Evolutionary conservation across 257 asterid genomes (phyloP), one percentile per base, ranked within the genome.

Genomic region (Solanum piurae): DNA sequence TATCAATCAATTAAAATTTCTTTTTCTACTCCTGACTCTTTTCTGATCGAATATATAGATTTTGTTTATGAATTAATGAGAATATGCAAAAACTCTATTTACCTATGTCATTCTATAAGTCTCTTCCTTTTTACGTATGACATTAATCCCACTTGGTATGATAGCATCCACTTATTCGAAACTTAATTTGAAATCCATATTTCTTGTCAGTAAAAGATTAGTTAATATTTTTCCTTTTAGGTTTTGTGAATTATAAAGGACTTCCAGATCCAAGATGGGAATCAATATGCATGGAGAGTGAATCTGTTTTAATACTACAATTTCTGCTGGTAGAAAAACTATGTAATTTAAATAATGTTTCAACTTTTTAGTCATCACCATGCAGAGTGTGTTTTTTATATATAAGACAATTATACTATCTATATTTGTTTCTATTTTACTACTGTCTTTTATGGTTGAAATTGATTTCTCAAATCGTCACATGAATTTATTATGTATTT

Each of bases 191-290:
- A 60, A 20, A 60, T 6, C 1, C 69, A 60, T 60, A 60, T 60
- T 60, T 60, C 6, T 60, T n/a, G 0, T 23, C 69, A 23, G 1
- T 9, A 60, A 20, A 73, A 36, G 1, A 9, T 23, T 36, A 34
- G 3, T n/a, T 77, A 29, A 14, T 21, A 2, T 4, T 25, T 38
- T 27, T 12, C 13, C 6, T 40, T 77, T 76, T 76, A 23, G n/a
- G 23, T 13, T 77, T 25, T 76, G 29, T 72, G 21, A 76, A 38
- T n/a, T 38, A 77, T 76, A 77, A n/a, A 77, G 84, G 84, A 38
- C 16, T 27, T 79, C 23, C 36, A 80, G 16, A 46, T 80, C 14
- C 16, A 46, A 80, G 42, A 80, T 46, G 40, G 16, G 42, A 80
- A 80, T 80, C 68, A 18, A 52, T 18, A 52, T 52, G 62, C 62